Evolutionary conservation across 2,329 filamentous ascomycete genomes (phyloP).

Genomic region (Colletotrichum camelliae): DNA sequence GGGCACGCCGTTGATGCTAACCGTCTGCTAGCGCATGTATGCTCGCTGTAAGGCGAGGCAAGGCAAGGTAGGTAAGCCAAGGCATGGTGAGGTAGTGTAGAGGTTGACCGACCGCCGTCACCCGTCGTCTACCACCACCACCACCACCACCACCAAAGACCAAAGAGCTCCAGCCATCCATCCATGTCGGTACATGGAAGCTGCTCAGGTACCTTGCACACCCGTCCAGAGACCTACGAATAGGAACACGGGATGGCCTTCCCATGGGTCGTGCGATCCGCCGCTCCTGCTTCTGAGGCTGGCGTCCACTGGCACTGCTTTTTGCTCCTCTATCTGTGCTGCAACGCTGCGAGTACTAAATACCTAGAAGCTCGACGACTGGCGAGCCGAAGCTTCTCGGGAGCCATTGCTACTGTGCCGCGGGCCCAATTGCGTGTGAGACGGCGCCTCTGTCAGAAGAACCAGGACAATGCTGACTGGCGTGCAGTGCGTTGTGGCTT

Average conservation of each 20-base stretch:
- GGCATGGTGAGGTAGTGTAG: background rate
- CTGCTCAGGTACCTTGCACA: conserved; percentile 20
- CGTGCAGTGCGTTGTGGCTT: background rate
- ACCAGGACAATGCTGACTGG: background rate
- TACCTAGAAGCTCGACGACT: background rate
- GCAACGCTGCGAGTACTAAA: background rate
- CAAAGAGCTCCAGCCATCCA: background rate
- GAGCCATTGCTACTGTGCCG: background rate
- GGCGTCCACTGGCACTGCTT: conserved; percentile 1
- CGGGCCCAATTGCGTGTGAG: background rate
- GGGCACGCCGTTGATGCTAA: background rate
- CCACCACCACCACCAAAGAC: background rate
- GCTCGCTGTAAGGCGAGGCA: background rate
- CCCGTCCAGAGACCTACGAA: background rate
- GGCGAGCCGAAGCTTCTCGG: conserved; percentile 5
- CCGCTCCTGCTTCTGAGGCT: background rate
- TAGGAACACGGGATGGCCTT: background rate
- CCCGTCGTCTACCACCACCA: background rate
- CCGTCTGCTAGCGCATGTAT: background rate
- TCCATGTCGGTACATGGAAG: conserved; percentile 15
- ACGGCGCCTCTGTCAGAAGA: background rate
- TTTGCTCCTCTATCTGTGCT: background rate
- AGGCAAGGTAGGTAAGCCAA: background rate
- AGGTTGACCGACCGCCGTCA: conserved; percentile 4
- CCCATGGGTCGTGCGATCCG: background rate